Base-by-base conservation (phyloP, 352 stramenopile species). In the Pythium insidiosum region DNA sequence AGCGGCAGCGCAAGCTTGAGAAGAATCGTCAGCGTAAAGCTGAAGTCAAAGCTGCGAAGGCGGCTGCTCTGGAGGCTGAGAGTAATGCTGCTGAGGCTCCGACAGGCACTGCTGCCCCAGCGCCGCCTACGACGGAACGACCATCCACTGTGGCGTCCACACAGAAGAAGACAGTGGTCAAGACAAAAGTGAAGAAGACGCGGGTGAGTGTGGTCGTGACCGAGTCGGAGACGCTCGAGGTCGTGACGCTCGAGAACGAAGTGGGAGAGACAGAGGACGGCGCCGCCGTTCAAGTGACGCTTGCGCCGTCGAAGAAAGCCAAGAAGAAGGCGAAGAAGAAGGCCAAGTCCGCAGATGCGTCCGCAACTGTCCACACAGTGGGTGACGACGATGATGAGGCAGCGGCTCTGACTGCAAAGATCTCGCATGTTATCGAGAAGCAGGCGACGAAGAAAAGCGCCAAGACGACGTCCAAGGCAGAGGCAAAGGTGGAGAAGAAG, bases 171-270 rank as follows among this genome's bases (percentile, higher is more conserved):
- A 13, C 28, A 1, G 20, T 28, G 29, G 12, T 19, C 31, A 43
- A 59, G 33, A 50, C 47, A n/a, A 39, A 53, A 33, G 20, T 18
- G 15, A 53, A 59, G 38, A 48, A 51, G 43, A 26, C 33, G 12
- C 30, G 34, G 7, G 52, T 50, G 21, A 48, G 24, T 6, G 33
- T 50, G 5, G 39, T 50, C 15, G 25, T 50, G 24, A 54, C 52
- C 6, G 40, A 52, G 24, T 19, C 13, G 10, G 26, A 50, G 26
- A 33, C 38, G 15, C 16, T 58, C 3, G 43, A 53, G 19, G 46
- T 53, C 13, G 38, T 53, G 43, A 19, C 43, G 19, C 9, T 58
- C 15, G 38, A 49, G 10, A 18, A 33, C 16, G 38, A 47, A 20
- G 20, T 20, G 2, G 49, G 41, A 19, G 35, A 43, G 6, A 29